phyloP scores from a whole-genome alignment of 2,329 filamentous ascomycete genomes.

The Ophiostoma himal-ulmi region DNA sequence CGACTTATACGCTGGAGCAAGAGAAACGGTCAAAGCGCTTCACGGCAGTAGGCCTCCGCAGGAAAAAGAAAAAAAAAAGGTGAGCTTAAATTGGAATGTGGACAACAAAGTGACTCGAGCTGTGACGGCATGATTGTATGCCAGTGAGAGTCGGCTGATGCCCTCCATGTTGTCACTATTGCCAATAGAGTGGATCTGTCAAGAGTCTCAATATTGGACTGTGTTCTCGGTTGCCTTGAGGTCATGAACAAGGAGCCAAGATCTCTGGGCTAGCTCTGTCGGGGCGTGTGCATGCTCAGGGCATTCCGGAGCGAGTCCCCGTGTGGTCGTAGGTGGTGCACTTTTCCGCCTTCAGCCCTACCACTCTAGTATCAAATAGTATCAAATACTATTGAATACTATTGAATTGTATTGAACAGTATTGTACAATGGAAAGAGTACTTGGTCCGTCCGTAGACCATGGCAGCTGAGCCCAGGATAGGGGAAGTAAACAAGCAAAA shows the following conservation, averaged over 20 bases:
- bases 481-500: conserved; percentile 1
- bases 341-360: conserved; percentile 1
- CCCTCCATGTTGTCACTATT: too few relatives aligned
- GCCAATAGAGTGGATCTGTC: not conserved
- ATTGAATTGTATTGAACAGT: not conserved
- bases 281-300: not conserved
- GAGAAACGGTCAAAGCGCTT: not conserved
- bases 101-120: not conserved
- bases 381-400: too few relatives aligned
- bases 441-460: not conserved
- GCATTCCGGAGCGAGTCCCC: not conserved
- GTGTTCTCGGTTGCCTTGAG: too few relatives aligned
- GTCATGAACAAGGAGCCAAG: not conserved
- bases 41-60: not conserved
- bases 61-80: not conserved
- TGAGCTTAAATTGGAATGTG: not conserved
- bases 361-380: not conserved
- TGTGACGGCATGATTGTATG: too few relatives aligned
- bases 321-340: not conserved
- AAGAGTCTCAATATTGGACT: not conserved
- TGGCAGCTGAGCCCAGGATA: not conserved
- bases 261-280: not conserved
- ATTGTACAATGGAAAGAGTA: not conserved
- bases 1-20: not conserved
- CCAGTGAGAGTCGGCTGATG: too few relatives aligned